Evolutionary conservation across 78 protist species (phyloP).

Genomic region (Acrasis kona): DNA sequence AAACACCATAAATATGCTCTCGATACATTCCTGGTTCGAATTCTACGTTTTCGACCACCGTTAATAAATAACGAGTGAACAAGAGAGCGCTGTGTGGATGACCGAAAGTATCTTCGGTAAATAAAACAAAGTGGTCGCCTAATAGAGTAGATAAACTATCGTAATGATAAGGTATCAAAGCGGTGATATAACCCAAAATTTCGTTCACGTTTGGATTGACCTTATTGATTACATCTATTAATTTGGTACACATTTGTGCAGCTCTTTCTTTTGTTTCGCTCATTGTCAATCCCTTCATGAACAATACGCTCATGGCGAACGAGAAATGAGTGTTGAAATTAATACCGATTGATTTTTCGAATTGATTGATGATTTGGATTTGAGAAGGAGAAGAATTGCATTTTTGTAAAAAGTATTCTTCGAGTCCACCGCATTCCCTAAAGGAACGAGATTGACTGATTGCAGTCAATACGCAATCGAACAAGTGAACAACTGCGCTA

Average conservation of each 20-base stretch:
- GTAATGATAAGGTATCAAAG: neutral
- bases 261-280: neutral
- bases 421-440: neutral
- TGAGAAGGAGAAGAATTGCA: no score
- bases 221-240: neutral
- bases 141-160: neutral
- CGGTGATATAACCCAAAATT: neutral
- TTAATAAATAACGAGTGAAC: neutral
- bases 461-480: neutral
- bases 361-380: neutral
- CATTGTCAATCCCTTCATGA: neutral
- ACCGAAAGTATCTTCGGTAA: neutral
- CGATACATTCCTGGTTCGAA: neutral
- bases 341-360: neutral
- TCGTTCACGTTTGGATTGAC: neutral
- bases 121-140: neutral
- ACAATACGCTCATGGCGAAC: neutral
- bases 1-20: neutral
- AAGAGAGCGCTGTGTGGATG: neutral
- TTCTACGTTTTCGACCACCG: neutral
- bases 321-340: neutral
- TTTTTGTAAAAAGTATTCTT: neutral
- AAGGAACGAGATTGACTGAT: neutral
- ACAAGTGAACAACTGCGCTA: neutral
- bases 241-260: neutral